Conservation (phyloP, 2,329 filamentous ascomycete species). For the Hymenoscyphus linearis region DNA sequence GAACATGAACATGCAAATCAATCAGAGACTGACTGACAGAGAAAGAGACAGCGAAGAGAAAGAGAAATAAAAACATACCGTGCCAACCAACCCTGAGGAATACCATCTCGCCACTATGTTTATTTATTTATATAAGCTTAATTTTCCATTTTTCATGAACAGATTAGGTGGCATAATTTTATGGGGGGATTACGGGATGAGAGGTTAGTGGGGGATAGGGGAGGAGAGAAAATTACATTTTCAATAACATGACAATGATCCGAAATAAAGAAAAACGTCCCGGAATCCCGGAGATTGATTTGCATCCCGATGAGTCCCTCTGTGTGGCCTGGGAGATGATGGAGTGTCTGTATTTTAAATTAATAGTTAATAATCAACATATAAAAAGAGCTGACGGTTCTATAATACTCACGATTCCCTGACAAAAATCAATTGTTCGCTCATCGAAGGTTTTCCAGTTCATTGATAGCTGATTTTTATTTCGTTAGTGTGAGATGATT, state of each 20-base stretch:
- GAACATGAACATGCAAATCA: no score
- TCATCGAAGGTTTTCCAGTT: conserved; percentile 42
- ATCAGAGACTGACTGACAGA: no score
- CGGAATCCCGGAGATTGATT: conserved; percentile 30
- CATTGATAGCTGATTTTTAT: conserved; percentile 32
- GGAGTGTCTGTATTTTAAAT: conserved; percentile 15
- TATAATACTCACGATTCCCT: conserved; percentile 30
- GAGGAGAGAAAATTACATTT: conserved; percentile 17
- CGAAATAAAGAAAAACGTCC: conserved; percentile 33
- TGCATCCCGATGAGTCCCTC: conserved; percentile 32
- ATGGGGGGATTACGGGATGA: no score
- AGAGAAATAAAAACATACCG: conserved; percentile 15
- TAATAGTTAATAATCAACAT: no score
- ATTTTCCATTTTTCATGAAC: no score
- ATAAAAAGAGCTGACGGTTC: background rate
- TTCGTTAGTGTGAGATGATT: no score
- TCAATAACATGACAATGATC: conserved; percentile 33
- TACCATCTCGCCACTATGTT: conserved; percentile 27
- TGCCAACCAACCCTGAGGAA: conserved; percentile 33
- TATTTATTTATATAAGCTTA: background rate
- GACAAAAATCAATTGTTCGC: conserved; percentile 35
- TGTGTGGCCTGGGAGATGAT: conserved; percentile 28
- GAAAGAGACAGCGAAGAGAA: no score
- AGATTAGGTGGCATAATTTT: no score
- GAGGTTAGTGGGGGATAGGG: no score